Evolutionary conservation across 2,329 filamentous ascomycete species (phyloP), one percentile per base, ranked within the genome.

Genomic region (Fusarium drepaniforme): DNA sequence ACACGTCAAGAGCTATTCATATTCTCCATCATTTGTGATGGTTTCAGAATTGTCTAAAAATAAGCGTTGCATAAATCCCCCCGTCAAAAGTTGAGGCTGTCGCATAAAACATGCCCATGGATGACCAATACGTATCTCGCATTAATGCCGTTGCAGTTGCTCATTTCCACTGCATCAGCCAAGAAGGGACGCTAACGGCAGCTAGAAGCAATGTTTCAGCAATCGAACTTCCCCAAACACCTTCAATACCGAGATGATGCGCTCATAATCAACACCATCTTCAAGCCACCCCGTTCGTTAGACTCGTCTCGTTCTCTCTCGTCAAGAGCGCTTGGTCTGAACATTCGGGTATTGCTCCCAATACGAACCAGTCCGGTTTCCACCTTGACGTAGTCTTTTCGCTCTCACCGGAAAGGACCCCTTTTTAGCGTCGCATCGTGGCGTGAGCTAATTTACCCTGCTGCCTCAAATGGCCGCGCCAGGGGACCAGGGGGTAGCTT

Each of bases 391-490:
- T 56, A 38, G 59, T 51, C 21, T 25, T 60, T 46, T 66, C 44
- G 65, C 44, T 44, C 56, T 67, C 69, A 67, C 66, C 69, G 64
- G 66, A 62, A 44, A 62, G 46, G 58, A 49, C 46, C 68, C 73
- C 76, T 57, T 60, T 67, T 68, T 78, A 78, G 71, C 67, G 70
- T 51, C 61, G 56, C 16, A 40, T 62, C 25, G 66, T 78, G 75
- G 77, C 71, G 75, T 76, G 77, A 72, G 73, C 76, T 77, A 78
- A 63, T 49, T 58, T 58, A 33, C 63, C 46, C 46, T 28, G 57
- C 53, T 67, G n/a, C 16, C 70, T 46, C 53, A 78, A 70, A 53
- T 63, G 72, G 66, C 63, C 64, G 16, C 46, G 46, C 67, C 40
- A 33, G 30, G 64, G 42, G 64, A 62, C 53, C 68, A 66, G 73